These are phyloP conservation scores for Perkinsus olseni DNA, from an alignment of 169 alveolate species.

Conservation along the genomic window DNA sequence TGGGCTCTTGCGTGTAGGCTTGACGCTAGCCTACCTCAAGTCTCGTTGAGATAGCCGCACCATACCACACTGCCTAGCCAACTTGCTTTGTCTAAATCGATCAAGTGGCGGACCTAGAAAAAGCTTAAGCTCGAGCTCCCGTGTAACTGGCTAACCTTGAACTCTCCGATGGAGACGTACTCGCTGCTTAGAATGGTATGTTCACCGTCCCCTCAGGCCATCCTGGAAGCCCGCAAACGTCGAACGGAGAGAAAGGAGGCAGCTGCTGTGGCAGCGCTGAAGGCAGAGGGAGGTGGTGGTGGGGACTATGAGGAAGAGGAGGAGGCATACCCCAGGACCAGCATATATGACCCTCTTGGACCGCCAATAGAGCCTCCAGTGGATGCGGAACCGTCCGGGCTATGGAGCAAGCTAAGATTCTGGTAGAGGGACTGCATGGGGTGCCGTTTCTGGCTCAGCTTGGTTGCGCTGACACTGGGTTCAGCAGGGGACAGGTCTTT, in stretches of 20 bases:
- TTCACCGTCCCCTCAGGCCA: not conserved
- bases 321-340: not conserved
- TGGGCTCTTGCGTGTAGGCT: not conserved
- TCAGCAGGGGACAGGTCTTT: not conserved
- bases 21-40: too few species aligned
- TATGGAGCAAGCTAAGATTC: not conserved
- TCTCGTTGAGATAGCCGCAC: too few species aligned
- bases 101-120: too few species aligned
- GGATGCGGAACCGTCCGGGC: not conserved
- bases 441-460: not conserved
- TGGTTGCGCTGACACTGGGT: not conserved
- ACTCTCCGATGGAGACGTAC: too few species aligned
- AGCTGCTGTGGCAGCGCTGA: not conserved
- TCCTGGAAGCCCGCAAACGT: not conserved
- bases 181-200: too few species aligned
- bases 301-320: not conserved
- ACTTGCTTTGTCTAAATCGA: too few species aligned
- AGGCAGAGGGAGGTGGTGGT: not conserved
- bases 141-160: too few species aligned
- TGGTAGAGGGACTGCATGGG: not conserved
- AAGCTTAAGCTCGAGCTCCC: too few species aligned
- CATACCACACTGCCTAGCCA: too few species aligned
- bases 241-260: not conserved
- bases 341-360: not conserved
- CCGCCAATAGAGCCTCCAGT: not conserved